A percentile compares a stretch with the other conserved stretches of the same genome.
phyloP scores from a whole-genome alignment of 805 yeast genomes.

The Metschnikowia santaceciliae region DNA sequence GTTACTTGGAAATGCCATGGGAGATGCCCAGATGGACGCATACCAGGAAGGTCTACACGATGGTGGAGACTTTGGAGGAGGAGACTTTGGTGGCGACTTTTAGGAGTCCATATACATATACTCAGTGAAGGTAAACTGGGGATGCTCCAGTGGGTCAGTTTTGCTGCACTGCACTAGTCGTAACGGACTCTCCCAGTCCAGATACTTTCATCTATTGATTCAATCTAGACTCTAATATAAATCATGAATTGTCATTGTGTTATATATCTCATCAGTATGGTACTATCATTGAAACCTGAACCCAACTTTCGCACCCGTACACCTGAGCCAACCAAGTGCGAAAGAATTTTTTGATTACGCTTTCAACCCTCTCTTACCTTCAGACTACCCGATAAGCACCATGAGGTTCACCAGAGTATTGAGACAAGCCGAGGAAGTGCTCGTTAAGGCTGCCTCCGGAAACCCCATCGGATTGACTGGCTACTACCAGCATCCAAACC shows the following conservation, averaged over 20 bases:
- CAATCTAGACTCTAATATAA: background rate
- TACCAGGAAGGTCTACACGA: constrained; percentile 30
- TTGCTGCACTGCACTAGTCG: background rate
- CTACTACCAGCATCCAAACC: constrained; percentile 73
- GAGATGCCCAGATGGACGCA: constrained; percentile 24
- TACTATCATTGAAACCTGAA: background rate
- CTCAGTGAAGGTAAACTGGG: background rate
- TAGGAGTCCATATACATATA: background rate
- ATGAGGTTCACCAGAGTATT: constrained; percentile 43
- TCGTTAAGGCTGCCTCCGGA: constrained; percentile 57
- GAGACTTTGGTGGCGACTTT: constrained; percentile 13
- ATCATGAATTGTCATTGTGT: background rate
- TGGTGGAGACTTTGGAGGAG: constrained; percentile 27
- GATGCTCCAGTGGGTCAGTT: background rate
- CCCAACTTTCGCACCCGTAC: constrained; percentile 13
- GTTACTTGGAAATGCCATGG: constrained; percentile 44
- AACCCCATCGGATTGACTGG: constrained; percentile 83
- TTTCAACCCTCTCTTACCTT: background rate
- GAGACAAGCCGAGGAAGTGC: constrained; percentile 47
- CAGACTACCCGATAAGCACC: constrained; percentile 1
- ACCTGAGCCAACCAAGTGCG: constrained; percentile 16
- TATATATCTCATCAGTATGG: background rate
- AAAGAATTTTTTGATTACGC: constrained; percentile 9
- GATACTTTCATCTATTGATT: too few relatives aligned
- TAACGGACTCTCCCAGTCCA: background rate